Evolutionary conservation across 768 basidiomycete genomes (phyloP), one percentile per base, ranked within the genome.

Genomic region (Collybia nuda): DNA sequence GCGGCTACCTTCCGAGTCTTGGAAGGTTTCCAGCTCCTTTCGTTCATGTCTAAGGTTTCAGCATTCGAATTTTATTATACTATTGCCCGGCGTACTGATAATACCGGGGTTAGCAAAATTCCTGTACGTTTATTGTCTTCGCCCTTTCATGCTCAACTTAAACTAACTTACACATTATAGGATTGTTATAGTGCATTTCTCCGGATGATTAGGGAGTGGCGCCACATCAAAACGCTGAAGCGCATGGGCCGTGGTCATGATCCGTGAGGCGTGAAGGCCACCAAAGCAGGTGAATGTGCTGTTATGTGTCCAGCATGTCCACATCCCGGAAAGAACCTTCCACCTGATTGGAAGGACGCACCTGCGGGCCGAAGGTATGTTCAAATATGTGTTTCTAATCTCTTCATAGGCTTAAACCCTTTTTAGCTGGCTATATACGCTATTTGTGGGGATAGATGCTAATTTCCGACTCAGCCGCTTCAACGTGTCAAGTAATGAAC

Each of bases 291-390:
- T 6, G 50, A 57, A 26, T 54, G 53, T 17, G 66, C 63, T 0
- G 54, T 67, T 5, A 17, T 56, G 11, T 68, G 65, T 32, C 64
- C 62, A 2, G 65, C 67, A 0, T 68, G 66, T 46, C 67, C 66
- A 0, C 58, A 60, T 7, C 59, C 56, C 0, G 54, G 49, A 1
- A 58, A 59, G 18, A 67, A 65, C 37, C 47, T 67, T 19, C 60
- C 65, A 6, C 21, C 14, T 5, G 49, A 47, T 11, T 67, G 64
- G 64, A 18, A 56, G 28, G 12, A 37, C 15, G 54, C 35, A 1
- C 52, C 55, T 2, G 47, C 35, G 56, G 18, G 48, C 35, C 1
- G 43, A 48, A 0, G 39, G 53, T 44, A 12, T 18, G 6, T 11
- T 40, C 29, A 38, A 23, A 18, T 28, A 19, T 18, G 15, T 15